A percentile compares a stretch with the other conserved stretches of the same genome.
Evolutionary conservation across 225 moss, liverwort and hornwort genomes (phyloP).

Genomic region (Pseudoscleropodium purum): DNA sequence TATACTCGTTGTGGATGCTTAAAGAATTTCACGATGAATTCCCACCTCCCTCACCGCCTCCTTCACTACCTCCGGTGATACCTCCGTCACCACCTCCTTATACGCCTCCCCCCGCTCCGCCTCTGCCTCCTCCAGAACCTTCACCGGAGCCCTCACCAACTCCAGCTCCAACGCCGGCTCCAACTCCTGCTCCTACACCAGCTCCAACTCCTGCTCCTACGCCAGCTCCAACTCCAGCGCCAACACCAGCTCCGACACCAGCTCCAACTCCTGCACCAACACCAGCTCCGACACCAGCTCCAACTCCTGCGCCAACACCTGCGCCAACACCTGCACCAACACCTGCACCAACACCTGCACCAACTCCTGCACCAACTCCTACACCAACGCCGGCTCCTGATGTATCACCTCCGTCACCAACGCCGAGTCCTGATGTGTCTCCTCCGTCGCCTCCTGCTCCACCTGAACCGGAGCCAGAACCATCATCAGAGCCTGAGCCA

Average conservation of each 20-base stretch:
- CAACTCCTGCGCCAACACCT: background rate
- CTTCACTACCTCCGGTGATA: slow-evolving; percentile 27
- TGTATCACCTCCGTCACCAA: slow-evolving; percentile 7
- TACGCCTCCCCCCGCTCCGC: slow-evolving; percentile 6
- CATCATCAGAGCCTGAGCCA: slow-evolving; percentile 15
- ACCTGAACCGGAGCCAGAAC: slow-evolving; percentile 15
- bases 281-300: background rate
- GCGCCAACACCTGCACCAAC: background rate
- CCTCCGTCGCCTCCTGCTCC: slow-evolving; percentile 24
- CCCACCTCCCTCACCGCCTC: slow-evolving; percentile 17
- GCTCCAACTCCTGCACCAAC: background rate
- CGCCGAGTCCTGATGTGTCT: slow-evolving; percentile 18
- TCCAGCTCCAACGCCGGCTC: slow-evolving; percentile 5
- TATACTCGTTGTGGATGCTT: slow-evolving; percentile 94
- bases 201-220: background rate
- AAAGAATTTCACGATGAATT: slow-evolving; percentile 58
- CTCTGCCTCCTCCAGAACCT: slow-evolving; percentile 23
- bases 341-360: background rate
- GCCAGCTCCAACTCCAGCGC: background rate
- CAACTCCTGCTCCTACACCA: background rate
- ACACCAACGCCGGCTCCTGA: slow-evolving; percentile 11
- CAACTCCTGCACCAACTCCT: background rate
- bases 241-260: background rate
- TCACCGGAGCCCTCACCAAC: slow-evolving; percentile 1
- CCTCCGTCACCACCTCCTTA: slow-evolving; percentile 32